These are phyloP conservation scores for Cercospora zeae-maydis DNA, from an alignment of 2,329 filamentous ascomycete genomes.

Conservation along the genomic window DNA sequence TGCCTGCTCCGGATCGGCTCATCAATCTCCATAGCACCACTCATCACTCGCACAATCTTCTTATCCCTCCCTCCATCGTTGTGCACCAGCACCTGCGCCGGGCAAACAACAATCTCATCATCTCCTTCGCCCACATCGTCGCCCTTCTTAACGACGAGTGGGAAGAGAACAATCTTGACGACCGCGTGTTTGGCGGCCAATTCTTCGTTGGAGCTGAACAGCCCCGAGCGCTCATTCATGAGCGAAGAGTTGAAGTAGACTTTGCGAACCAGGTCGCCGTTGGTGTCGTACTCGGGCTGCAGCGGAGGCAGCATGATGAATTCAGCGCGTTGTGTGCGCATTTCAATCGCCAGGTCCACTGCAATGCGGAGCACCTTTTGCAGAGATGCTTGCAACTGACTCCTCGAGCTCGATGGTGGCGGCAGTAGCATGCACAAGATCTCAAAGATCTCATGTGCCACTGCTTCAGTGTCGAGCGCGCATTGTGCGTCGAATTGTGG, in stretches of 20 bases:
- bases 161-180: constrained; percentile 91
- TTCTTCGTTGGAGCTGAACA: constrained; percentile 69
- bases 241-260: constrained; percentile 88
- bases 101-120: constrained; percentile 91
- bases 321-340: constrained; percentile 94
- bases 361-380: constrained; percentile 84
- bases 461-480: constrained; percentile 86
- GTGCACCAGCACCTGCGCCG: constrained; percentile 81
- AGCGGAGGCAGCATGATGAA: constrained; percentile 98
- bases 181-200: constrained; percentile 72
- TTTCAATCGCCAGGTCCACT: constrained; percentile 87
- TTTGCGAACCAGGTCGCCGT: constrained; percentile 82
- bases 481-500: constrained; percentile 78
- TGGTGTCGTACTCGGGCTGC: constrained; percentile 89
- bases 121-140: constrained; percentile 83
- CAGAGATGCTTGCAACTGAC: constrained; percentile 77
- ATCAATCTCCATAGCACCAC: constrained; percentile 49
- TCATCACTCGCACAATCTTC: constrained; percentile 50
- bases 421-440: constrained; percentile 81
- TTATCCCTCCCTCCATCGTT: constrained; percentile 39
- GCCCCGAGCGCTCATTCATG: constrained; percentile 88
- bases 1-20: constrained; percentile 30
- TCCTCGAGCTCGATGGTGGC: constrained; percentile 75
- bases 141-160: constrained; percentile 92
- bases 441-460: constrained; percentile 86